Base-by-base conservation (phyloP, 352 stramenopile genomes). In the Phytophthora pinifolia region DNA sequence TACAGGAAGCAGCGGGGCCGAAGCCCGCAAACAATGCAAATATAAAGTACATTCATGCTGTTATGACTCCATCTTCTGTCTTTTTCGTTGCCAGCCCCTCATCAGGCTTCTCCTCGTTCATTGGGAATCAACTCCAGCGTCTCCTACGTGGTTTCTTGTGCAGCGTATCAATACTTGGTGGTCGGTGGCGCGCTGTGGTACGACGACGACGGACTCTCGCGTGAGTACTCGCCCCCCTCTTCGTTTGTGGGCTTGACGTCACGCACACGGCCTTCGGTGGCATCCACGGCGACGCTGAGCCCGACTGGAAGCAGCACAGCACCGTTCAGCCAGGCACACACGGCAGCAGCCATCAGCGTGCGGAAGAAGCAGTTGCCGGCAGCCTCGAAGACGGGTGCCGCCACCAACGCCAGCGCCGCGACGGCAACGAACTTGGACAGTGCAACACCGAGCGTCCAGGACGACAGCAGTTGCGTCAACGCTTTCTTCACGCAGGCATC, bases 251-350 rank as follows among this genome's bases (percentile, higher is more conserved):
- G 45, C 50, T 74, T 77, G 1, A 69, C 55, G 14, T 76, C 48
- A 42, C 67, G 66, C 38, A 74, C 55, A 10, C 62, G 67, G n/a
- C 53, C 64, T 64, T 79, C 60, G 9, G 44, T 62, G 2, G 71
- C 47, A 62, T 85, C 72, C 22, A 74, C 69, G 43, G 51, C 41
- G 43, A 85, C 56, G 45, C 74, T 85, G 25, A 85, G 55, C 7
- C 44, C 52, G 20, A 85, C 74, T 17, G 74, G 74, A 2, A 85
- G 50, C 36, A 77, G 43, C 42, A 74, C 49, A 18, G 52, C 56
- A 45, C 53, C 57, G 30, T 77, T 74, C 27, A 77, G 15, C 35
- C 75, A 69, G 6, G 66, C 58, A 37, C 59, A 69, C 38, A 75
- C 42, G 2, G 71, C 65, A 22, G 65, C 70, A 34, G 62, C 54